Evolutionary conservation across 1,139 yeast genomes (phyloP), one percentile per base, ranked within the genome.

Genomic region (Scheffersomyces titani): DNA sequence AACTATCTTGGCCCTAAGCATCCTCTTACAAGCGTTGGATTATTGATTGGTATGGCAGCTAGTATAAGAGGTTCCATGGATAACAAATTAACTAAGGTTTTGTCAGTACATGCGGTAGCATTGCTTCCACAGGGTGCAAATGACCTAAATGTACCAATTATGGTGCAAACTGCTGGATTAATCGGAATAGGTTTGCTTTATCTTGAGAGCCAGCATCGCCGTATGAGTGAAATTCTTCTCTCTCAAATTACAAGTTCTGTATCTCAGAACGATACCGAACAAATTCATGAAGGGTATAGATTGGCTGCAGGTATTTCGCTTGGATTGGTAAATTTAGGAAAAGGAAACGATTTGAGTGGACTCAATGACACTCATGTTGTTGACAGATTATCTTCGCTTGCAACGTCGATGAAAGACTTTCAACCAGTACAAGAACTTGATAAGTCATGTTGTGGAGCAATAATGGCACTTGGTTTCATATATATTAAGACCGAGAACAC

Each of bases 101-200:
- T 96, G 52, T 89, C 97, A 2, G 97, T 96, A 9, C 99, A 96
- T 72, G 92, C 96, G 6, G 92, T 90, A 19, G 98, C 98, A 0
- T 75, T 96, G 48, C 76, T 96, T 36, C 99, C 99, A 0, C 85
- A 85, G 46, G 98, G 98, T 0, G 93, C 98, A 0, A 89, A 90
- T 57, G 97, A 92, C 69, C 80, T 94, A 65, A 92, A 94, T 69
- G 97, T 96, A 11, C 86, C 92, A 5, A 78, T 86, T 1, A 80
- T 86, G 44, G 97, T 94, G 6, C 99, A 94, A 70, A 87, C 97
- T 0, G 97, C 98, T 0, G 98, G 98, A 0, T 72, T 94, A 50
- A 77, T 94, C 53, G 98, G 98, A 0, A 86, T 96, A 61, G 99
- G 99, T 0, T 76, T 96, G 57, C 76, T 96, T 6, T 93, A 92